Base-by-base conservation (phyloP, 306 rosid species). In the Bauhinia variegata region DNA sequence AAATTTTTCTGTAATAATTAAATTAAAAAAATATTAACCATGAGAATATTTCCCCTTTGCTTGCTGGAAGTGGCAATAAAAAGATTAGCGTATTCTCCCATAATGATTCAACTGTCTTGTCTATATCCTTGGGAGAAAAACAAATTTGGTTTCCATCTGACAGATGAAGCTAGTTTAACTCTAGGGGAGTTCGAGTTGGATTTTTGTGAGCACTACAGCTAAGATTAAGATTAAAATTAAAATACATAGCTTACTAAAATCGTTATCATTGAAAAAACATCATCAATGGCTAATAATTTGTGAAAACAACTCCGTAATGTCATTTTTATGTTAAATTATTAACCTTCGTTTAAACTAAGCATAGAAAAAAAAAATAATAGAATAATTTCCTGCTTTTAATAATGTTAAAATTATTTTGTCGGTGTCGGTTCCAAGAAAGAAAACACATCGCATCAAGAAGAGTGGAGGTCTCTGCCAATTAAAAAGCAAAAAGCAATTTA, bases 401-500 rank as follows among this genome's bases (percentile, higher is more conserved):
- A 50, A 11, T 53, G 39, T 23, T 15, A 4, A 48, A 59, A 60
- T 48, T 65, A 61, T 50, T 58, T 49, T 80, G 84, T 71, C 80
- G 78, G 78, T 61, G 78, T 9, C 36, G 11, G 49, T n/a, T 61
- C 28, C 2, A 18, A 47, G 38, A 60, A 60, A 16, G 68, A 41
- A 65, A 11, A 70, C 49, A 56, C 60, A 30, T 58, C 33, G n/a
- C 28, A 57, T 28, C 43, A 52, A 60, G 1, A 4, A 66, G 52
- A 50, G 62, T 39, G 28, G 52, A 33, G 51, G n/a, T n/a, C 28
- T 67, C 51, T 36, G 1, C 2, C 41, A 36, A 5, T 7, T n/a
- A 2, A 23, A 73, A 37, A 48, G 43, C 54, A 49, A 67, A 23
- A 55, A 50, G 34, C 47, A 32, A 37, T n/a, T 6, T 74, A 57